Base-by-base conservation (phyloP, 1,284 basidiomycete genomes). In the Ganoderma lucidum region DNA sequence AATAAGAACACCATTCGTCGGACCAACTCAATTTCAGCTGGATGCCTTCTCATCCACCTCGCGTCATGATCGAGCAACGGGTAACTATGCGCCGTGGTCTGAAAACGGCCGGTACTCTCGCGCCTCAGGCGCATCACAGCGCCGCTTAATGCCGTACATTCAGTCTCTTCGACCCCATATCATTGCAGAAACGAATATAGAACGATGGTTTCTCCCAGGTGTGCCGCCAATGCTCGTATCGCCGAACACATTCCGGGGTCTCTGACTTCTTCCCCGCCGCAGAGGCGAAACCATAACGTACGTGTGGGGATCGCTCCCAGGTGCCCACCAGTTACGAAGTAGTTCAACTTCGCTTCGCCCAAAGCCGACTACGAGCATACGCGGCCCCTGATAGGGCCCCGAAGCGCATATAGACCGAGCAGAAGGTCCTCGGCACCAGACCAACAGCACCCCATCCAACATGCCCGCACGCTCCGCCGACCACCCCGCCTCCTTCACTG, bases 401-500 rank as follows among this genome's bases (percentile, higher is more conserved):
- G 48, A 28, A 9, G n/a, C 41, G 2, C 39, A 61, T 56, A 56
- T 56, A 56, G 35, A 56, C 2, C 1, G 14, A 56, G 19, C 3
- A 35, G 14, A 14, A 6, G 17, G 23, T 17, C 15, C 3, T 0
- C 28, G 28, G n/a, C 28, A 19, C 15, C 23, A 17, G 32, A 19
- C 32, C 30, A 23, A n/a, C 45, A n/a, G n/a, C n/a, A 32, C 53
- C 30, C 51, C 63, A 6, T 23, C 10, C n/a, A 59, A 41, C 0
- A 61, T 70, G 62, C n/a, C 39, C 6, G 37, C 32, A 15, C 19
- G 41, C 62, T 9, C 60, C 23, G 6, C n/a, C 17, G 17, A 73
- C 9, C 75, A 74, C 37, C 81, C 81, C 45, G 75, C 77, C 42
- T 75, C 77, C 8, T 82, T 80, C 78, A 77, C 72, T 39, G 80